Evolutionary conservation across 2,329 filamentous ascomycete genomes (phyloP).

Genomic region (Fonsecaea multimorphosa): DNA sequence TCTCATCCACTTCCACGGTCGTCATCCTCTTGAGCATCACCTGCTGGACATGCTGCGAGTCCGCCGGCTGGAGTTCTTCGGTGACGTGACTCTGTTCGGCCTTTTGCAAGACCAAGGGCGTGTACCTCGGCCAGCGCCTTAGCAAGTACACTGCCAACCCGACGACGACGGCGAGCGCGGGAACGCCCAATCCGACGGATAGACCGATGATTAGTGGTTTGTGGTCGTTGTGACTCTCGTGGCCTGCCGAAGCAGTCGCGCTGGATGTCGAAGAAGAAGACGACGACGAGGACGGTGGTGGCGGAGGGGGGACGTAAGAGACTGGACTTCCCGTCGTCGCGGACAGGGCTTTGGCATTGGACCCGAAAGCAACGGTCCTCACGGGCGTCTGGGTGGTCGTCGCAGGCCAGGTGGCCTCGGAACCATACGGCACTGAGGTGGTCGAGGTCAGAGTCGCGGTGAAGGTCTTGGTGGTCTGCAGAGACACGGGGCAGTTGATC

Average conservation of each 20-base stretch:
- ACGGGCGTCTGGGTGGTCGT: neutral
- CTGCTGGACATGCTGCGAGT: neutral
- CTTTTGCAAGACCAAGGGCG: neutral
- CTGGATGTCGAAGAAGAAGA: neutral
- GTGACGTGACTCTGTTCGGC: neutral
- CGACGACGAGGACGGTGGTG: neutral
- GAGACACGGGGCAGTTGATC: slow-evolving; percentile 10
- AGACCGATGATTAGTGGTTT: slow-evolving; percentile 2
- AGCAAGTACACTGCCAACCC: neutral
- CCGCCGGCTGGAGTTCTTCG: neutral
- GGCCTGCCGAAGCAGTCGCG: neutral
- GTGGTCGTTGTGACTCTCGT: neutral
- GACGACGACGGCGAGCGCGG: neutral
- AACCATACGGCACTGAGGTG: slow-evolving; percentile 2
- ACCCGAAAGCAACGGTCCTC: neutral
- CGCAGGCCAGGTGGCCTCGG: neutral
- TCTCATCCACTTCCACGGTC: neutral
- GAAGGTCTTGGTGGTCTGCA: slow-evolving; percentile 1
- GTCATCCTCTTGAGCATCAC: neutral
- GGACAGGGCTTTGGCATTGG: neutral
- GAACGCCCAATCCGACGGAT: slow-evolving; percentile 3
- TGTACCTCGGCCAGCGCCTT: neutral
- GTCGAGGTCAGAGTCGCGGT: neutral
- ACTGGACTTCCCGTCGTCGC: slow-evolving; percentile 2
- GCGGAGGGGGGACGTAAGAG: neutral